These are phyloP conservation scores for Phellinidium pouzarii DNA, from an alignment of 1,284 basidiomycete genomes.

Conservation along the genomic window DNA sequence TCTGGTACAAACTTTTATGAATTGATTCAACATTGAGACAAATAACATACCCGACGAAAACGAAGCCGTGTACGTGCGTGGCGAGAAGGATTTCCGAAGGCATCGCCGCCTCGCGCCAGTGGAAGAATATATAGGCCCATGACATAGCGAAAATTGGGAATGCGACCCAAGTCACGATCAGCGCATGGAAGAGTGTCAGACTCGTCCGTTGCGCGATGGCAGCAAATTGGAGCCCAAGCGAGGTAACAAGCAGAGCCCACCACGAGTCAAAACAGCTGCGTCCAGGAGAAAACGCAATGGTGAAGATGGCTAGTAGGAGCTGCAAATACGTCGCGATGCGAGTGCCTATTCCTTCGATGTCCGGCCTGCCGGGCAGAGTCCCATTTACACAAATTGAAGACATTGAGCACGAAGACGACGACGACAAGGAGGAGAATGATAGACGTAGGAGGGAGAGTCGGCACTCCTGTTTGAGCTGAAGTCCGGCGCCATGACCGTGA, in stretches of 20 bases:
- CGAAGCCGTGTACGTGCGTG: conserved; percentile 17
- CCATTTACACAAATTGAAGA: conserved; percentile 9
- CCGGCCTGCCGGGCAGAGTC: conserved; percentile 11
- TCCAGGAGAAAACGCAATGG: conserved; percentile 14
- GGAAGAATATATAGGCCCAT: conserved; percentile 17
- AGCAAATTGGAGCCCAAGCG: conserved; percentile 17
- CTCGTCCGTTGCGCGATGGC: conserved; percentile 14
- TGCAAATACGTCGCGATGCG: conserved; percentile 18
- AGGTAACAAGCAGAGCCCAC: conserved; percentile 18
- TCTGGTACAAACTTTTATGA: neutral
- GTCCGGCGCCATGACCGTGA: too few species aligned
- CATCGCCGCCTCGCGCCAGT: conserved; percentile 15
- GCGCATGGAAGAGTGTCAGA: conserved; percentile 14
- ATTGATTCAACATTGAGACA: neutral
- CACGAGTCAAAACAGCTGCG: conserved; percentile 17
- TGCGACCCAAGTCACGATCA: conserved; percentile 15
- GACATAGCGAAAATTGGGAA: conserved; percentile 18
- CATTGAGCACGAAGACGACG: neutral
- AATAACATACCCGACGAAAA: conserved; percentile 15
- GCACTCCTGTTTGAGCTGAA: too few species aligned
- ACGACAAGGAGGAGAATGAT: neutral
- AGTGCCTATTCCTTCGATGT: conserved; percentile 19
- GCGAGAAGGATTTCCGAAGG: conserved; percentile 15
- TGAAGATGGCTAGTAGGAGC: conserved; percentile 16
- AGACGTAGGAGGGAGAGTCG: neutral